Evolutionary conservation across 2,329 filamentous ascomycete genomes (phyloP).

Genomic region (Magnaporthales sp.): DNA sequence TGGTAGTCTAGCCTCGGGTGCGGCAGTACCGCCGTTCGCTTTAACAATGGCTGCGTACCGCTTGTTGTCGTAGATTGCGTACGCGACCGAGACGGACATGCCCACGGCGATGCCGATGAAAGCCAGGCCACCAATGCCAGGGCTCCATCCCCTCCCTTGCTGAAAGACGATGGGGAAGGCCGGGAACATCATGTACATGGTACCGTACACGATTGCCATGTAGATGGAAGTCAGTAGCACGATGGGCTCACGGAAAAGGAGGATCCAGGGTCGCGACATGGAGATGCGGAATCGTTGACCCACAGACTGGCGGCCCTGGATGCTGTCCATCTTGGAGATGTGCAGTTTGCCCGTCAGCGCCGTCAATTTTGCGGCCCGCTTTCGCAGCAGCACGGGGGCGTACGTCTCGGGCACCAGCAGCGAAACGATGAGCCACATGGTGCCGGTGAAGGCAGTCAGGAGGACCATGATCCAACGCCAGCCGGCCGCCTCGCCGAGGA

Average conservation of each 20-base stretch:
- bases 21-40: slow-evolving; percentile 39
- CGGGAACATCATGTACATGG: slow-evolving; percentile 51
- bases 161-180: slow-evolving; percentile 64
- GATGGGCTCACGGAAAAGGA: slow-evolving; percentile 64
- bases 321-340: slow-evolving; percentile 39
- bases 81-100: slow-evolving; percentile 49
- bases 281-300: slow-evolving; percentile 45
- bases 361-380: slow-evolving; percentile 41
- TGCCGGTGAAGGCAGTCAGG: slow-evolving; percentile 54
- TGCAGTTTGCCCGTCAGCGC: slow-evolving; percentile 47
- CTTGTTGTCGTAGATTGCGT: slow-evolving; percentile 46
- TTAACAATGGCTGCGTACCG: slow-evolving; percentile 38
- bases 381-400: slow-evolving; percentile 46
- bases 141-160: slow-evolving; percentile 65
- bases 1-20: slow-evolving; percentile 58
- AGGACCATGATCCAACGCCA: slow-evolving; percentile 66
- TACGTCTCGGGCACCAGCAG: slow-evolving; percentile 53
- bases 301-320: slow-evolving; percentile 24
- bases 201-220: slow-evolving; percentile 51
- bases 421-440: slow-evolving; percentile 45
- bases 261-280: slow-evolving; percentile 56
- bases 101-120: slow-evolving; percentile 67
- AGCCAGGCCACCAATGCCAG: slow-evolving; percentile 65
- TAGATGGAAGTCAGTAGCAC: slow-evolving; percentile 58
- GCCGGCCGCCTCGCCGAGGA: slow-evolving; percentile 52